Conservation (phyloP, 257 asterid species). For the Leptodermis oblonga region DNA sequence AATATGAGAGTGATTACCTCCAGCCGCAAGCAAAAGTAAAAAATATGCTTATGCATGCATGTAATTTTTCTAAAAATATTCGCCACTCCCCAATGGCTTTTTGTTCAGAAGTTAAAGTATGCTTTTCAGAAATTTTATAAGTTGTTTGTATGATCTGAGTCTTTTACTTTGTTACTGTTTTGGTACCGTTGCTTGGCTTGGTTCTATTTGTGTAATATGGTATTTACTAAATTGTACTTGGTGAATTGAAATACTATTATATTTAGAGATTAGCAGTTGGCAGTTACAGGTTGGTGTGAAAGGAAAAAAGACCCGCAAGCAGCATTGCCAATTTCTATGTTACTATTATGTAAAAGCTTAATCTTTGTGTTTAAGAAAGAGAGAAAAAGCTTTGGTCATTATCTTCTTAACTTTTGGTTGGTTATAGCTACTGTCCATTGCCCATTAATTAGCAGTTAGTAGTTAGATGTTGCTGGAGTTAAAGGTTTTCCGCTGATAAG, state of each 20-base stretch:
- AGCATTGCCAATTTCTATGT: neutral
- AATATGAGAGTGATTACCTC: neutral
- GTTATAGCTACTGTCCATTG: too few species aligned
- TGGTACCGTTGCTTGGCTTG: neutral
- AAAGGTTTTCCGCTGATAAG: neutral
- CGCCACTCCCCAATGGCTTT: neutral
- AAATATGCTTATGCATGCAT: neutral
- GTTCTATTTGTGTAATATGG: neutral
- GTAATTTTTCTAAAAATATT: neutral
- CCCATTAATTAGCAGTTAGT: neutral
- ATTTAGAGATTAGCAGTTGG: neutral
- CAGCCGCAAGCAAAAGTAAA: neutral
- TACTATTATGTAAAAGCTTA: neutral
- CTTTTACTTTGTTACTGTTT: neutral
- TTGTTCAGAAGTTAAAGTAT: neutral
- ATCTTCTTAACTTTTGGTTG: too few species aligned
- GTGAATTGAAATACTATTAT: neutral
- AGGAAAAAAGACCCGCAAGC: too few species aligned
- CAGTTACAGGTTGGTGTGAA: neutral
- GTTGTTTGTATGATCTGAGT: neutral
- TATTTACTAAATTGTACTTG: neutral
- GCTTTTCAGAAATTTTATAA: neutral
- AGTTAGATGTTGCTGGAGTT: neutral
- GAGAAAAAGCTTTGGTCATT: too few species aligned
- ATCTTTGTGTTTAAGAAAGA: too few species aligned